Percentiles rank a stretch among this genome's conserved stretches.
phyloP scores from a whole-genome alignment of 2,329 filamentous ascomycete species.

The Triangularia verruculosa region DNA sequence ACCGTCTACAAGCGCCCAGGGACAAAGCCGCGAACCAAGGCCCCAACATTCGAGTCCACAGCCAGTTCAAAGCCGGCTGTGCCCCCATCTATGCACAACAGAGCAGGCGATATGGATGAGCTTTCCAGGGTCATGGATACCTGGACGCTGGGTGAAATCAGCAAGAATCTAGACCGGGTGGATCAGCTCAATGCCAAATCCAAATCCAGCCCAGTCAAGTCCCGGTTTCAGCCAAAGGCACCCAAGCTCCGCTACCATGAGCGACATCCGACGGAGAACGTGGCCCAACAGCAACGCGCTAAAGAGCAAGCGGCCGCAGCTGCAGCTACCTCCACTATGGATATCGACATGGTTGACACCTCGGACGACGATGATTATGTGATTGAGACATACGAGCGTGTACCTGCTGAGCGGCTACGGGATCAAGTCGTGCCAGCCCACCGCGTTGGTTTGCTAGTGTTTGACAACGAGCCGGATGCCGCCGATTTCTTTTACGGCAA shows the following conservation, averaged over 20 bases:
- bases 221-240: constrained; percentile 55
- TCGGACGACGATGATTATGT: constrained; percentile 57
- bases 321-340: constrained; percentile 30
- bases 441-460: constrained; percentile 54
- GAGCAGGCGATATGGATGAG: constrained; percentile 45
- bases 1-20: constrained; percentile 22
- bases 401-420: constrained; percentile 51
- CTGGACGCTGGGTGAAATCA: constrained; percentile 59
- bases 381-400: constrained; percentile 62
- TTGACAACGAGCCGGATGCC: constrained; percentile 55
- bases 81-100: constrained; percentile 22
- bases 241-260: constrained; percentile 54
- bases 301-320: constrained; percentile 13
- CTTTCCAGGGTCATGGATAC: constrained; percentile 55
- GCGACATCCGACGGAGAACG: constrained; percentile 46
- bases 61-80: constrained; percentile 14
- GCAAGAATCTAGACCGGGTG: constrained; percentile 48
- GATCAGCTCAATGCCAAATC: constrained; percentile 37
- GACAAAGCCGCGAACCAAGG: constrained; percentile 6
- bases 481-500: constrained; percentile 57
- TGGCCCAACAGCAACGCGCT: constrained; percentile 20
- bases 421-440: constrained; percentile 44
- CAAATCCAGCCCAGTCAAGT: constrained; percentile 27
- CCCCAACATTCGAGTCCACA: not conserved
- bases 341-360: constrained; percentile 42